Base-by-base conservation (phyloP, 768 basidiomycete species). In the Mycena vitilis region DNA sequence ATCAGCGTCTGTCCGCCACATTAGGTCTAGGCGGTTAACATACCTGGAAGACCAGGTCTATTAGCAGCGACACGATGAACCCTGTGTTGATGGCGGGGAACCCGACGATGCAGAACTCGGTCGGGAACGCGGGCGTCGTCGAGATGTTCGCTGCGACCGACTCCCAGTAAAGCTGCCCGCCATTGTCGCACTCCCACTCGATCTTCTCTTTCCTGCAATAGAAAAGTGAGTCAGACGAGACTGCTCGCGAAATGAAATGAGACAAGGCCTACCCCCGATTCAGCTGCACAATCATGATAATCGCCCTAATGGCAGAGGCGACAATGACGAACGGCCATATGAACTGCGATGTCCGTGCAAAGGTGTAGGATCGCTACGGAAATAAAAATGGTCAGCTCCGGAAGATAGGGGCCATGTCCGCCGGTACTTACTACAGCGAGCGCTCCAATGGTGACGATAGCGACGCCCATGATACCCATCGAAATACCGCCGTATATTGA, bases 301-400 rank as follows among this genome's bases (percentile, higher is more conserved):
- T 89, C 48, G 87, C 89, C 65, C 91, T 87, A 64, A 92, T 76
- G 34, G 86, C 87, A 74, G 81, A 84, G 66, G 89, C 85, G 77
- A 91, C 82, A 74, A 93, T 88, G 65, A 91, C 65, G 77, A 92
- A 89, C 3, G 90, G 90, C 91, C 91, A 93, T 42, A 90, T 71
- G 81, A 90, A 88, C 73, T 87, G 87, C 78, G 83, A 82, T 4
- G 85, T 89, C 70, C 89, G 84, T 61, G 85, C 85, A 87, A 89
- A 92, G 72, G 87, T 85, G 79, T 89, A 90, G 64, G 91, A 92
- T 81, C 87, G 84, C 91, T 92, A 77, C 65, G 72, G 71, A 71
- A 40, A 40, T 69, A 75, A 54, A 62, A 4, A 25, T 22, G 15
- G 60, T 72, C 68, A 64, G 62, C 60, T 67, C 65, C 64, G 73